Evolutionary conservation across 2,329 filamentous ascomycete genomes (phyloP), one percentile per base, ranked within the genome.

Genomic region (Acephala macrosclerotiorum): DNA sequence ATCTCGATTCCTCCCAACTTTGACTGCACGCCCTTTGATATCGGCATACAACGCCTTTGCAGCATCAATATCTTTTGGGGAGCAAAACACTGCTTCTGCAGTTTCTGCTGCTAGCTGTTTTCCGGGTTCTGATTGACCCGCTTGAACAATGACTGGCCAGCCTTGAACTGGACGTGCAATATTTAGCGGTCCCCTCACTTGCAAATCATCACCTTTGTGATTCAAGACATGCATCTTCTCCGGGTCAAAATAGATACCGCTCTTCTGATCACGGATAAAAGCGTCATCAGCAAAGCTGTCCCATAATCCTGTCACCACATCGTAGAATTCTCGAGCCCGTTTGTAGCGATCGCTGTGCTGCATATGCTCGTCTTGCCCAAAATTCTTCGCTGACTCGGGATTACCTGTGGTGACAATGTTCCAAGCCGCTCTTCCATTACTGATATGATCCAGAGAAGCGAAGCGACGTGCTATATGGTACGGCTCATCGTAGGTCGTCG

Each of bases 271-370:
- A 0, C 86, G 81, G 35, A 86, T 80, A 1, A 92, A 87, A 0
- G 89, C 89, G 72, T 91, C 89, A 62, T 88, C 85, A 80, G 89
- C 89, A 91, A 0, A 87, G 89, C 0, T 87, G 86, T 72, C 91
- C 84, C 75, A 88, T 83, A 7, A 91, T 82, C 74, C 91, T 90
- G 79, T 90, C 84, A 87, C 83, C 38, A 89, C 87, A 68, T 84
- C 79, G 76, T 88, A 80, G 76, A 87, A 91, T 76, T 87, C 89
- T 71, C 87, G 87, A 33, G 83, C 89, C 26, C 85, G 82, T 16
- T 80, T 82, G 69, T 91, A 91, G 62, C 87, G 83, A 68, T 88
- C 87, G 68, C 91, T 88, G 71, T 92, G 89, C 80, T 83, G 61
- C 26, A 68, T 62, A 29, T 70, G 66, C 33, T 70, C 68, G 18